Base-by-base conservation (phyloP, 108 stramenopile species). In the Aureococcus anophagefferens region DNA sequence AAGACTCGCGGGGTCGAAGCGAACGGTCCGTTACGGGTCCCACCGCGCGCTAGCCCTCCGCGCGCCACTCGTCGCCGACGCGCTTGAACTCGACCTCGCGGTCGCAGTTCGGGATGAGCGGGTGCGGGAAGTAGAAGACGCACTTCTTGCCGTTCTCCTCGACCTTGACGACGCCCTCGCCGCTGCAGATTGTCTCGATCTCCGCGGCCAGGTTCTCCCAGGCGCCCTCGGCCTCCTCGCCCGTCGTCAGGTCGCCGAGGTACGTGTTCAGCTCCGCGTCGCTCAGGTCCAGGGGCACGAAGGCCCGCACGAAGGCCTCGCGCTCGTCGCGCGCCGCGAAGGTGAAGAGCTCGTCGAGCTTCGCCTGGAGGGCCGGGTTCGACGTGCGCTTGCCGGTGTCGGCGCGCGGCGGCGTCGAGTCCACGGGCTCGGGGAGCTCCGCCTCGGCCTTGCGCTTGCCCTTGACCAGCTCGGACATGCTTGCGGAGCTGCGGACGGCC, bases 241-340 rank as follows among this genome's bases (percentile, higher is more conserved):
- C 77, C 28, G 76, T 79, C 36, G 81, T 81, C 51, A 82, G 72
- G 64, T 79, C 81, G 32, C 68, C 21, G 35, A 82, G 64, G 46
- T 79, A 82, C 11, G 35, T 74, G 0, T 35, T 29, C 0, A 25
- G 35, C 59, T 82, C 81, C 31, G 5, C 66, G 3, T 29, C 34
- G 28, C 67, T 65, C 25, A 78, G 62, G 72, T 82, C 81, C n/a
- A 82, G 44, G n/a, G 81, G 81, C 18, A 82, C 81, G 72, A 82
- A 82, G 64, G 75, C 51, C 34, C 28, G 14, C 0, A 82, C 81
- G 69, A 82, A 82, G 17, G 37, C 74, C 1, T 65, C 66, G 5
- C 81, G 67, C 21, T 81, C 63, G 70, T 81, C 74, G 9, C 46
- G 70, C 37, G 74, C 15, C 3, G 66, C 81, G 34, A 78, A 63